Evolutionary conservation across 345 rosid genomes (phyloP).

Genomic region (Mercurialis annua): DNA sequence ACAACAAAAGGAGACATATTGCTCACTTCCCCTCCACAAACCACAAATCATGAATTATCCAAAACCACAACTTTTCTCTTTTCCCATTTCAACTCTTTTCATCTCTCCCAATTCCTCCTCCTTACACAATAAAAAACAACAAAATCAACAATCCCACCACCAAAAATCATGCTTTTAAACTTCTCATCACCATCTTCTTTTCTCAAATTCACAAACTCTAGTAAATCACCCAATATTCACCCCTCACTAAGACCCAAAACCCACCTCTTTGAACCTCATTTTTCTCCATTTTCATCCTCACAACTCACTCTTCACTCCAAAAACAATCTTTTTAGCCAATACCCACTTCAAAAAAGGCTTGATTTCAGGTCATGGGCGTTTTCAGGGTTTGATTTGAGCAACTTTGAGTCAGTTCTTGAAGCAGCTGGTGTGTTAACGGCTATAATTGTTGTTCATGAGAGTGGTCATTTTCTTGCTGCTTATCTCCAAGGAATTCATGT

Average conservation of each 20-base stretch:
- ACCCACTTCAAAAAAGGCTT: slow-evolving; percentile 34
- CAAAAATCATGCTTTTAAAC: slow-evolving; percentile 63
- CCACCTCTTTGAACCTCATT: slow-evolving; percentile 46
- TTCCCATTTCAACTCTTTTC: slow-evolving; percentile 16
- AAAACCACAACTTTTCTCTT: neutral
- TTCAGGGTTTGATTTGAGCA: slow-evolving; percentile 67
- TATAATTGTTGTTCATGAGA: slow-evolving; percentile 81
- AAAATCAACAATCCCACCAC: no score
- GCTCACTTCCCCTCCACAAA: slow-evolving; percentile 56
- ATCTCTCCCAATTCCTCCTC: slow-evolving; percentile 14
- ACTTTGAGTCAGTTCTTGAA: slow-evolving; percentile 65
- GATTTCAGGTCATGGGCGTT: slow-evolving; percentile 50
- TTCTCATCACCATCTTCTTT: slow-evolving; percentile 48
- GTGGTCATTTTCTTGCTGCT: slow-evolving; percentile 94
- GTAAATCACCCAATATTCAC: slow-evolving; percentile 33
- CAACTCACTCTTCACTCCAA: slow-evolving; percentile 30
- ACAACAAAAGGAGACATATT: slow-evolving; percentile 25
- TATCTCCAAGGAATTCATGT: slow-evolving; percentile 92
- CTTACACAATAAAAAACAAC: slow-evolving; percentile 2
- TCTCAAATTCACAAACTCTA: slow-evolving; percentile 28
- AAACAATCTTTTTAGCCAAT: slow-evolving; percentile 31
- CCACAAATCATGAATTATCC: slow-evolving; percentile 42
- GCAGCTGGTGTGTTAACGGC: slow-evolving; percentile 82
- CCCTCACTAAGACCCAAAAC: slow-evolving; percentile 44
- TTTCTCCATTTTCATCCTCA: slow-evolving; percentile 32